These are phyloP conservation scores for Ogataea saltuana DNA, from an alignment of 805 yeast genomes.

Conservation along the genomic window DNA sequence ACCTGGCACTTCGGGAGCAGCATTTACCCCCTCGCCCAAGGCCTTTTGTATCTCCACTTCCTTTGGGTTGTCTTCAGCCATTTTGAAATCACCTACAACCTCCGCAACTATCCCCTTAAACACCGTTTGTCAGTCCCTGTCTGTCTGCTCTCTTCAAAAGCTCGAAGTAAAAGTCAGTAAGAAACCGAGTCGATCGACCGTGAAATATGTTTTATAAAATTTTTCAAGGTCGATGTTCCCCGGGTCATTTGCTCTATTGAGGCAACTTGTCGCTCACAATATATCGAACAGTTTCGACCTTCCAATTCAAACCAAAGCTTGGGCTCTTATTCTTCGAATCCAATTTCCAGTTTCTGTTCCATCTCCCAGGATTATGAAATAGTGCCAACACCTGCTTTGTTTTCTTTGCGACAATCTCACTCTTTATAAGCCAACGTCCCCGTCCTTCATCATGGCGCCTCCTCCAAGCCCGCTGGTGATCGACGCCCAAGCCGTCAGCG, in stretches of 20 bases:
- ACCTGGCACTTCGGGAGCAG: too few relatives aligned
- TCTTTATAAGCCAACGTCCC: too few relatives aligned
- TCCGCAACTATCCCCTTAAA: slow-evolving; percentile 15
- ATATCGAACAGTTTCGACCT: not conserved
- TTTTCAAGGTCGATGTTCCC: slow-evolving; percentile 11
- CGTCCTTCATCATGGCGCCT: slow-evolving; percentile 44
- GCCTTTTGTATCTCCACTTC: too few relatives aligned
- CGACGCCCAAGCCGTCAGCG: slow-evolving; percentile 72
- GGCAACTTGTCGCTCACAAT: slow-evolving; percentile 2
- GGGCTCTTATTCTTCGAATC: too few relatives aligned
- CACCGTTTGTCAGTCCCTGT: not conserved
- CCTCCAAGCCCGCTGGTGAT: slow-evolving; percentile 67
- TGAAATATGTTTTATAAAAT: slow-evolving; percentile 1
- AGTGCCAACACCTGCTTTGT: not conserved
- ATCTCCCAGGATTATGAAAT: not conserved
- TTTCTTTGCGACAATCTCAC: too few relatives aligned
- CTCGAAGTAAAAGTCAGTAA: not conserved
- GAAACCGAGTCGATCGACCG: slow-evolving; percentile 7
- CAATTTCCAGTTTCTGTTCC: too few relatives aligned
- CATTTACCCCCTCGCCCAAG: too few relatives aligned
- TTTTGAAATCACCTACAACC: too few relatives aligned
- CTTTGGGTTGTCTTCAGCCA: too few relatives aligned
- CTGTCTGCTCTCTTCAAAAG: not conserved
- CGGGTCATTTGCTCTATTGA: slow-evolving; percentile 10
- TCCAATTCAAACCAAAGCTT: not conserved